A percentile compares a stretch with the other conserved stretches of the same genome.
These are phyloP conservation scores for Fragosphaeria purpurea DNA, from an alignment of 2,329 filamentous ascomycete genomes.

Conservation along the genomic window DNA sequence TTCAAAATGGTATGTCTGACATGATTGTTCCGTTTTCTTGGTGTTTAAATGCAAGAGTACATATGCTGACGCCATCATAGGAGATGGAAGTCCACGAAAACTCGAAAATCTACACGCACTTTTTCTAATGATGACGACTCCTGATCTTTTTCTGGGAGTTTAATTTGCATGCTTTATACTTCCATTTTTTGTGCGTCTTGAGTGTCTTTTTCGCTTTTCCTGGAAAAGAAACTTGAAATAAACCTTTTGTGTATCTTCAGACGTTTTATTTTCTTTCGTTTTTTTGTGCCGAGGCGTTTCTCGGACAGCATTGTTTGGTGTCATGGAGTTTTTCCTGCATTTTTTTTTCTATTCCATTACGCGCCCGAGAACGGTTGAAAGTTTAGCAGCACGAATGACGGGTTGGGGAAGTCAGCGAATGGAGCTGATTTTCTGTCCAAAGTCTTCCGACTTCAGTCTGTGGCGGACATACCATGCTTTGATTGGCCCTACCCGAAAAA, in stretches of 20 bases:
- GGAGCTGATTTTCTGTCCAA: too few species aligned
- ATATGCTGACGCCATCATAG: conserved; percentile 34
- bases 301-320: conserved; percentile 18
- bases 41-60: not conserved
- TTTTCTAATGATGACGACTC: conserved; percentile 62
- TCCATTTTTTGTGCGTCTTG: conserved; percentile 4
- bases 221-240: not conserved
- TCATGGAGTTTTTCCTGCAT: conserved; percentile 16
- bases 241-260: conserved; percentile 2
- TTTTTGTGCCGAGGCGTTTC: conserved; percentile 9
- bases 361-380: not conserved
- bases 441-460: too few species aligned
- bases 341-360: conserved; percentile 3
- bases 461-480: too few species aligned
- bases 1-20: conserved; percentile 80
- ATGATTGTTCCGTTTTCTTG: too few species aligned
- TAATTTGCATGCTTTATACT: conserved; percentile 14
- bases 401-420: too few species aligned
- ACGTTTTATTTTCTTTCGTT: not conserved
- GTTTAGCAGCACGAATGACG: not conserved
- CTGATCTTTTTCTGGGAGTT: conserved; percentile 15
- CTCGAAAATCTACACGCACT: conserved; percentile 99
- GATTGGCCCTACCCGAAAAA: too few species aligned
- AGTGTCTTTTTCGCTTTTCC: not conserved
- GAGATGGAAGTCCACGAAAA: conserved; percentile 99